Percentiles rank a stretch among this genome's conserved stretches.
These are phyloP conservation scores for Heimioporus sp. DNA, from an alignment of 768 basidiomycete species.

Conservation along the genomic window DNA sequence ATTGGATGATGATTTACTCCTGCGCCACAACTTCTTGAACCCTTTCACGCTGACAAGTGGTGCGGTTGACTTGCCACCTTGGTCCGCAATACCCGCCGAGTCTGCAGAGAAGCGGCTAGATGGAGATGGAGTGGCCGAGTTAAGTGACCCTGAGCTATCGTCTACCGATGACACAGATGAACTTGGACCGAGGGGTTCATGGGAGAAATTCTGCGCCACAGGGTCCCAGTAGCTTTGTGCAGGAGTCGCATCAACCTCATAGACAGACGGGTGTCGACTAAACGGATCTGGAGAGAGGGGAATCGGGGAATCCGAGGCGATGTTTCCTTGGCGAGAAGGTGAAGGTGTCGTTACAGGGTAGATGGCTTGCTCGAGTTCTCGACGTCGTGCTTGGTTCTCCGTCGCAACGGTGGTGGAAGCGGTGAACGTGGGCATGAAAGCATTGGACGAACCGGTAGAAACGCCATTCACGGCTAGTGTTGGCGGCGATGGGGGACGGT, in stretches of 20 bases:
- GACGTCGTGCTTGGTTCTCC: conserved; percentile 49
- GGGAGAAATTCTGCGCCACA: conserved; percentile 20
- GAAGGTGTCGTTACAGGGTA: conserved; percentile 43
- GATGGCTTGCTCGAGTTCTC: conserved; percentile 48
- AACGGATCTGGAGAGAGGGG: conserved; percentile 87
- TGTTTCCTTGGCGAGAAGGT: conserved; percentile 20
- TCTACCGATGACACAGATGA: conserved; percentile 26
- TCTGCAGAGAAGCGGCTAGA: conserved; percentile 79
- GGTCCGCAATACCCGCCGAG: conserved; percentile 44
- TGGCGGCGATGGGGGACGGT: conserved; percentile 53
- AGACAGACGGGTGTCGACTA: conserved; percentile 61
- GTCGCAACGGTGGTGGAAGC: conserved; percentile 31
- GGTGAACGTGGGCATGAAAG: conserved; percentile 31
- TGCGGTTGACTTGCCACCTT: conserved; percentile 32
- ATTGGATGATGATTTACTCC: conserved; percentile 49
- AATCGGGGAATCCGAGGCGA: conserved; percentile 53
- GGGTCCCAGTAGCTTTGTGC: conserved; percentile 47
- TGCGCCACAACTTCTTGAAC: conserved; percentile 77
- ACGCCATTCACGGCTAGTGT: conserved; percentile 67
- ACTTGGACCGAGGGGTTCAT: conserved; percentile 20
- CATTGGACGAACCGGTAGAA: conserved; percentile 57
- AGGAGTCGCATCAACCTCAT: conserved; percentile 29
- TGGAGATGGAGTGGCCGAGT: conserved; percentile 21
- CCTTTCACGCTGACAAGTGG: conserved; percentile 72
- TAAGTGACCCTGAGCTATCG: conserved; percentile 12